Evolutionary conservation across 768 basidiomycete species (phyloP), one percentile per base, ranked within the genome.

Genomic region (Rhodocollybia butyracea): DNA sequence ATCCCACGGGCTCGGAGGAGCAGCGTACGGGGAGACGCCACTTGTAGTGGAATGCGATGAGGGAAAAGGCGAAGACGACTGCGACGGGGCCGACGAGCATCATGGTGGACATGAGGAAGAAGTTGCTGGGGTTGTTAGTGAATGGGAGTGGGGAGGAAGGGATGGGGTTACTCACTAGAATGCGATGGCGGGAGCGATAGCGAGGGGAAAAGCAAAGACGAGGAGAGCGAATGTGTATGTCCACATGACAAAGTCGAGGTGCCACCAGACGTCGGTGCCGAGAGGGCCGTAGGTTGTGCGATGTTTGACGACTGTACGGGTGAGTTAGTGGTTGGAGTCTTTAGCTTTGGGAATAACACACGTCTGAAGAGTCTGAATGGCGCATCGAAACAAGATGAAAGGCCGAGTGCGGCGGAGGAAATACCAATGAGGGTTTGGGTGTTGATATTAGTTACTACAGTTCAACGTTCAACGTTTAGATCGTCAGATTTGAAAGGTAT

Each of bases 201-300:
- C 64, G 17, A 69, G 60, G 4, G 69, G 68, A 24, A 70, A 60
- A 2, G 65, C 62, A 48, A 69, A 70, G 8, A 69, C 58, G 11
- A 66, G 39, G 32, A 68, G 65, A 11, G 66, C 65, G 21, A 67
- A 46, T 8, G 63, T 64, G 55, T 68, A 66, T 38, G 62, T 60
- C 69, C 69, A 70, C 68, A 70, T 70, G 1, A 67, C 66, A 54
- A 70, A 69, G 45, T 70, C 69, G 12, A 68, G 61, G 45, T 69
- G 62, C 66, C 69, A 68, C 68, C 66, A 69, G 11, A 46, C 48
- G 50, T 68, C 66, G 34, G 58, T 59, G 10, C 66, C 66, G 5
- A 68, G 48, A 19, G 69, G 69, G 40, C 69, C 68, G 48, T 62
- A 68, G 32, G 45, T 53, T 13, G 47, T 43, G 45, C 65, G 46